These are phyloP conservation scores for Choiromyces venosus DNA, from an alignment of 495 filamentous ascomycete genomes.

Conservation along the genomic window DNA sequence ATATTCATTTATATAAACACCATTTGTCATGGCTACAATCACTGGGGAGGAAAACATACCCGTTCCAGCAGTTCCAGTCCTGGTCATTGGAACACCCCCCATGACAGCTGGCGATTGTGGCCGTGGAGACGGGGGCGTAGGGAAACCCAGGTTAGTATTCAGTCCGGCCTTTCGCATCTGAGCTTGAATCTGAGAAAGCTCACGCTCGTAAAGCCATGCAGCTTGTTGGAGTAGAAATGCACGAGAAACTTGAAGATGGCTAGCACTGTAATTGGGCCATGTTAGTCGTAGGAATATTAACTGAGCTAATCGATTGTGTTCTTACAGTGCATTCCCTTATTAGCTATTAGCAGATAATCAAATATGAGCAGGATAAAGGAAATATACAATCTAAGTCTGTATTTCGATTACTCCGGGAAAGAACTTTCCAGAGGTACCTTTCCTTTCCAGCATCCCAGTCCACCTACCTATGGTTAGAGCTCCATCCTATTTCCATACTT, in stretches of 20 bases:
- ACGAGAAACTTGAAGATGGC: constrained; percentile 60
- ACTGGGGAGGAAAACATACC: constrained; percentile 9
- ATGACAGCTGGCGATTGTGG: constrained; percentile 48
- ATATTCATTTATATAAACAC: constrained; percentile 30
- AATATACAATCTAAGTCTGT: constrained; percentile 75
- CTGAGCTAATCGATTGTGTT: constrained; percentile 13
- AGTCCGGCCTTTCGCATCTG: constrained; percentile 75
- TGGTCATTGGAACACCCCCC: constrained; percentile 55
- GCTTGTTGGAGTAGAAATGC: constrained; percentile 90
- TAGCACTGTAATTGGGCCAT: constrained; percentile 44
- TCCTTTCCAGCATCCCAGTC: constrained; percentile 71
- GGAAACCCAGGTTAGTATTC: constrained; percentile 45
- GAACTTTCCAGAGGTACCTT: constrained; percentile 77
- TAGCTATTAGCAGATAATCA: constrained; percentile 27
- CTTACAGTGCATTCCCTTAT: constrained; percentile 75
- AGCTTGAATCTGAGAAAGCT: constrained; percentile 78
- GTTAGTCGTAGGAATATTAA: constrained; percentile 23
- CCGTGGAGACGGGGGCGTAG: constrained; percentile 50
- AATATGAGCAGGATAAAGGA: constrained; percentile 7
- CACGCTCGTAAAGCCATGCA: constrained; percentile 88
- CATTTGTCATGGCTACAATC: constrained; percentile 9
- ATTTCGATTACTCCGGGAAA: constrained; percentile 67
- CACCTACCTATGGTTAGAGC: constrained; percentile 41
- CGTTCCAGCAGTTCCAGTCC: constrained; percentile 55
- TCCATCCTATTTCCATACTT: background rate